Percentiles rank a stretch among this genome's conserved stretches.
Conservation (phyloP, 2,329 filamentous ascomycete species). For the Apiospora arundinis region DNA sequence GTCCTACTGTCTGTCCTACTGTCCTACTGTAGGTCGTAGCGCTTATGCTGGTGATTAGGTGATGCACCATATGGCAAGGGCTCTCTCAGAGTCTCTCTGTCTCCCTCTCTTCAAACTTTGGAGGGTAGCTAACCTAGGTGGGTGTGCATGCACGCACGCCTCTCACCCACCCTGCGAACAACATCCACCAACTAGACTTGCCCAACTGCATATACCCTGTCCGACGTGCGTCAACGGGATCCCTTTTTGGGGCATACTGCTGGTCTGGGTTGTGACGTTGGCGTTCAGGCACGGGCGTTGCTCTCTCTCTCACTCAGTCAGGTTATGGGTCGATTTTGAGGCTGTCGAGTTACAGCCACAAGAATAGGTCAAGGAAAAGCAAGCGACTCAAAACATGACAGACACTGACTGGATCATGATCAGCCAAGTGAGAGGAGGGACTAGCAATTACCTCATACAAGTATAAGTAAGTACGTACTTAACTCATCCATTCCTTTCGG, state of each 20-base stretch:
- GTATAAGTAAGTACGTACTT: background rate
- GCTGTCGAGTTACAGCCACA: background rate
- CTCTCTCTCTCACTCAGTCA: background rate
- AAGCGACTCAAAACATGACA: background rate
- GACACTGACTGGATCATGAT: background rate
- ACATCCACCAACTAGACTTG: background rate
- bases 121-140: too few relatives aligned
- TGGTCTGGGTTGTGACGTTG: constrained; percentile 9
- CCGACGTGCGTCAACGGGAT: constrained; percentile 11
- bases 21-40: background rate
- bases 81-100: background rate
- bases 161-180: background rate
- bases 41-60: background rate
- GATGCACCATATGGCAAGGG: background rate
- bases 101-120: too few relatives aligned
- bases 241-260: background rate
- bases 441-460: background rate
- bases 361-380: background rate
- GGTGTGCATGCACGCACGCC: background rate
- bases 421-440: background rate
- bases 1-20: too few relatives aligned
- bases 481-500: background rate
- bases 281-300: constrained; percentile 1
- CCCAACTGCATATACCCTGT: constrained; percentile 7
- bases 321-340: background rate